These are phyloP conservation scores for Skeletonema potamos DNA, from an alignment of 108 stramenopile species.

Conservation along the genomic window DNA sequence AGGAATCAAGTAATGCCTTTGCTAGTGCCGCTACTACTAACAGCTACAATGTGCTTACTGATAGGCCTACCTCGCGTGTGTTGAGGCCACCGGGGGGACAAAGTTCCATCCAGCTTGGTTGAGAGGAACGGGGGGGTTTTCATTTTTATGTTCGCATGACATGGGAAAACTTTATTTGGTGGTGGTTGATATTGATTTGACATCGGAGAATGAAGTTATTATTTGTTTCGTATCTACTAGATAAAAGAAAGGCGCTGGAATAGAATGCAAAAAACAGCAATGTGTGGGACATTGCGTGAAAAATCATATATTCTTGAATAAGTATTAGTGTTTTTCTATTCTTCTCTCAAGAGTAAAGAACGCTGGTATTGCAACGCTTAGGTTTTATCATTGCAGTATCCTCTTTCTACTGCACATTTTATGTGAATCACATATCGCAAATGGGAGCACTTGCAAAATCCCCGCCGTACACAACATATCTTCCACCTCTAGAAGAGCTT, in stretches of 20 bases:
- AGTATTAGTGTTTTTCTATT: background rate
- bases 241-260: background rate
- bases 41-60: conserved; percentile 72
- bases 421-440: background rate
- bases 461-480: background rate
- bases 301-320: background rate
- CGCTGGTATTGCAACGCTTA: no score
- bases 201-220: background rate
- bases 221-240: background rate
- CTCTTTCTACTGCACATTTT: background rate
- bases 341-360: background rate
- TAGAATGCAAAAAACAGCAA: background rate
- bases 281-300: background rate
- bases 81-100: conserved; percentile 65
- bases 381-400: no score
- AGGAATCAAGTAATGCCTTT: conserved; percentile 58
- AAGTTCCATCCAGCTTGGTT: conserved; percentile 36
- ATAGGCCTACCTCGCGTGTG: conserved; percentile 68
- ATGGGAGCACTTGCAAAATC: background rate
- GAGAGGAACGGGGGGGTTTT: background rate
- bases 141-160: background rate
- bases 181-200: background rate
- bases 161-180: background rate
- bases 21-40: conserved; percentile 62
- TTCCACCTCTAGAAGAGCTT: background rate